Evolutionary conservation across 1,284 basidiomycete species (phyloP).

Genomic region (Tilletia walkeri): DNA sequence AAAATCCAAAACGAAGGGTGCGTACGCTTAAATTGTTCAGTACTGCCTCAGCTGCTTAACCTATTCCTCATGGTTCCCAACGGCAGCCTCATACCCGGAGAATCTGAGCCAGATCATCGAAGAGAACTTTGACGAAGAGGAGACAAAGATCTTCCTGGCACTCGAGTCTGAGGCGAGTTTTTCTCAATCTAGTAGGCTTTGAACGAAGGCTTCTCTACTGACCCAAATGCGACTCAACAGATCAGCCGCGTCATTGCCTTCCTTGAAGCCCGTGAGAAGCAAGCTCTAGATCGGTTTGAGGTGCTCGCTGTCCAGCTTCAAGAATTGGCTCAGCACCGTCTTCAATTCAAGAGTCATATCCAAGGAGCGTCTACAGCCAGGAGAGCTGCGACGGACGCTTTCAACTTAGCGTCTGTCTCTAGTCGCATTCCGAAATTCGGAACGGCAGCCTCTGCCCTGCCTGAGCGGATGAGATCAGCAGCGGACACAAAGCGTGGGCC

Average conservation of each 20-base stretch:
- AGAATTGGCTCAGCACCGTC: conserved; percentile 49
- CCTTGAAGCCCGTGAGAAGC: conserved; percentile 71
- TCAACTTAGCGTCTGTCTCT: not conserved
- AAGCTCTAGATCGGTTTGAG: conserved; percentile 64
- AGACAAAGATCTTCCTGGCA: conserved; percentile 63
- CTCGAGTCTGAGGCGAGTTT: conserved; percentile 36
- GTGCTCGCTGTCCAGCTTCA: conserved; percentile 69
- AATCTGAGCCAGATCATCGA: conserved; percentile 31
- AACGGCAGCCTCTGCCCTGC: not conserved
- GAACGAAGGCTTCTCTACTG: not conserved
- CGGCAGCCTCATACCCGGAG: conserved; percentile 18
- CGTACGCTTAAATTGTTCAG: not conserved
- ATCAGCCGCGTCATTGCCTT: conserved; percentile 60
- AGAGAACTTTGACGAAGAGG: conserved; percentile 68
- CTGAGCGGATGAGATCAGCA: not conserved
- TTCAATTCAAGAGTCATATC: conserved; percentile 32
- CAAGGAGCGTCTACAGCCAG: not conserved
- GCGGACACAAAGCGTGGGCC: not conserved
- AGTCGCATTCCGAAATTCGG: not conserved
- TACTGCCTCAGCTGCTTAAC: not conserved
- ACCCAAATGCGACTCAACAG: not conserved
- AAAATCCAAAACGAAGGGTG: not conserved
- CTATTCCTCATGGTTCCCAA: not conserved
- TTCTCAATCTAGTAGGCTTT: not conserved
- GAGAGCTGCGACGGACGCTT: not conserved